Conservation (phyloP, 352 stramenopile genomes). For the Globisporangium apiculatum region DNA sequence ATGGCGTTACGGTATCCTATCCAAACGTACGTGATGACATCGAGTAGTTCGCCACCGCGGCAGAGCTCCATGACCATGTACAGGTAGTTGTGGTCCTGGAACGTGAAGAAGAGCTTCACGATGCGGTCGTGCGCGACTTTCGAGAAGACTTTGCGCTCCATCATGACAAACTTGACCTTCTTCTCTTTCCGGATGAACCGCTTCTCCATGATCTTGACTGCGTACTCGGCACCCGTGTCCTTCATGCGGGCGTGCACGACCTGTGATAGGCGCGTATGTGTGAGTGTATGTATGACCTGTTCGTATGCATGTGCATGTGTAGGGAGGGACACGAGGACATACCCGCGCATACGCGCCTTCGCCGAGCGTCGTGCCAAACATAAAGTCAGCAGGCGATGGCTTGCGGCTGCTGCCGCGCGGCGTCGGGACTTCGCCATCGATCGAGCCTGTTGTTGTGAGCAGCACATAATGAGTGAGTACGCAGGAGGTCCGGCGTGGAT, state of each 20-base stretch:
- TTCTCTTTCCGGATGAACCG: slow-evolving; percentile 88
- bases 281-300: neutral
- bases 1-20: too few relatives aligned
- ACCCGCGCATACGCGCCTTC: slow-evolving; percentile 84
- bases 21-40: slow-evolving; percentile 74
- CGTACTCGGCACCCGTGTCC: slow-evolving; percentile 77
- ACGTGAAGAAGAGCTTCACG: slow-evolving; percentile 88
- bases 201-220: slow-evolving; percentile 92
- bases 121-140: slow-evolving; percentile 85
- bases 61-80: slow-evolving; percentile 91
- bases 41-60: slow-evolving; percentile 76
- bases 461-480: neutral
- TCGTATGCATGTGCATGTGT: too few relatives aligned
- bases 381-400: slow-evolving; percentile 81
- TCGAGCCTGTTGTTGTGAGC: slow-evolving; percentile 17
- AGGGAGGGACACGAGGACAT: neutral
- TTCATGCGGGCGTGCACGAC: slow-evolving; percentile 89
- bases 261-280: slow-evolving; percentile 7
- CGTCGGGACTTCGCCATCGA: slow-evolving; percentile 22
- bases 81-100: slow-evolving; percentile 84
- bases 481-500: neutral
- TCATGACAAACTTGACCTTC: slow-evolving; percentile 90
- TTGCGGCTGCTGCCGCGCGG: slow-evolving; percentile 51
- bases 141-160: slow-evolving; percentile 88
- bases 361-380: slow-evolving; percentile 84